phyloP scores from a whole-genome alignment of 2,329 filamentous ascomycete species.

The Ophiostoma angusticollis region DNA sequence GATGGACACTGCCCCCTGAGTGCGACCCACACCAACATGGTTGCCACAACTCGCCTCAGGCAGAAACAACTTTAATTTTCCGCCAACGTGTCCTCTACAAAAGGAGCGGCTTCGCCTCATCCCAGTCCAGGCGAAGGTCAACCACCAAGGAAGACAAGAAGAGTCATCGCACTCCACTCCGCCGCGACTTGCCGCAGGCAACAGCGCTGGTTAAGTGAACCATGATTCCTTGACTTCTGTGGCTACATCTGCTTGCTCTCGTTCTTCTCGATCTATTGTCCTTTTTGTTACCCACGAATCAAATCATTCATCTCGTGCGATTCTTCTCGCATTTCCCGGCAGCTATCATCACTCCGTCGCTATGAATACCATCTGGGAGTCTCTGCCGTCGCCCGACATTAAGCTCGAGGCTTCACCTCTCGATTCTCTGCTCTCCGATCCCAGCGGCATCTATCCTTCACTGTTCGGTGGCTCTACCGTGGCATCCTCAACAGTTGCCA shows the following conservation, averaged over 20 bases:
- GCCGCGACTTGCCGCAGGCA: constrained; percentile 8
- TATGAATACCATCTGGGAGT: constrained; percentile 7
- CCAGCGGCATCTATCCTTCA: constrained; percentile 19
- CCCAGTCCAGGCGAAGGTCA: too few species aligned
- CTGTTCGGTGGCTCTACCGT: constrained; percentile 28
- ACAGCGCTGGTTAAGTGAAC: constrained; percentile 5
- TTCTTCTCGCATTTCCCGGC: not conserved
- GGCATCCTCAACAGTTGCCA: constrained; percentile 30
- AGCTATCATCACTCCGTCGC: too few species aligned
- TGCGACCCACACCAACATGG: too few species aligned
- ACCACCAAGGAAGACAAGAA: too few species aligned
- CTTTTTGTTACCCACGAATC: not conserved
- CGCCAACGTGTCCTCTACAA: constrained; percentile 16
- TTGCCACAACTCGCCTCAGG: too few species aligned
- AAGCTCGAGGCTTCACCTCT: constrained; percentile 42
- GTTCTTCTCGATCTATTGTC: not conserved
- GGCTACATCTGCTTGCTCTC: not conserved
- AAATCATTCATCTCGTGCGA: not conserved
- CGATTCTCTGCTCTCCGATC: constrained; percentile 40
- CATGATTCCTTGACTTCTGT: not conserved
- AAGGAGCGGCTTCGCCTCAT: constrained; percentile 7
- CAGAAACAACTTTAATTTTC: constrained; percentile 1
- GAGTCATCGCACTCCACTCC: constrained; percentile 4
- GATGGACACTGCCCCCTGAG: too few species aligned
- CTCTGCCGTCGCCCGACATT: constrained; percentile 26